phyloP scores from a whole-genome alignment of 768 basidiomycete species.

The Sarcomyxa edulis region DNA sequence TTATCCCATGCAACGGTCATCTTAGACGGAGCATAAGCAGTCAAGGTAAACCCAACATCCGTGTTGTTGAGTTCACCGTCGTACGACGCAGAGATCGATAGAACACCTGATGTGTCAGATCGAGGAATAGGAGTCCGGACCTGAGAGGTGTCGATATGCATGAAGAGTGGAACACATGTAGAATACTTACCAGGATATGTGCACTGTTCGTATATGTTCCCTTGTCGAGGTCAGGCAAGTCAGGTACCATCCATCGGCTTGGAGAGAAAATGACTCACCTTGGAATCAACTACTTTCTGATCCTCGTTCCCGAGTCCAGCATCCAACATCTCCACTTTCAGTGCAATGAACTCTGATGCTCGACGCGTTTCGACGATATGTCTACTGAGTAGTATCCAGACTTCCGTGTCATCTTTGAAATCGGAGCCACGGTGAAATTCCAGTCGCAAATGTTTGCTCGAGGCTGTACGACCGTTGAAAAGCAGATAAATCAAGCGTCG shows the following conservation, averaged over 20 bases:
- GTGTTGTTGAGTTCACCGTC: slow-evolving; percentile 56
- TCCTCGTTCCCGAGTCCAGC: no score
- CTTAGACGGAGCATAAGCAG: slow-evolving; percentile 51
- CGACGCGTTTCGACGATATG: slow-evolving; percentile 62
- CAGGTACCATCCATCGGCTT: no score
- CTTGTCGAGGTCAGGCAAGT: slow-evolving; percentile 16
- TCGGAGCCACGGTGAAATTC: slow-evolving; percentile 23
- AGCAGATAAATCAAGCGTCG: no score
- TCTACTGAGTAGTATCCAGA: slow-evolving; percentile 81
- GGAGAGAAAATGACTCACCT: slow-evolving; percentile 21
- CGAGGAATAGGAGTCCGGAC: slow-evolving; percentile 28
- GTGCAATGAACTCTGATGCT: slow-evolving; percentile 62
- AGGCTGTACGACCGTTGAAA: slow-evolving; percentile 19
- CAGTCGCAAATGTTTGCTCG: slow-evolving; percentile 34
- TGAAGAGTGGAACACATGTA: neutral
- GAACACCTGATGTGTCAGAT: slow-evolving; percentile 28
- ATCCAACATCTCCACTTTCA: slow-evolving; percentile 50
- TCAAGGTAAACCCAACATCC: slow-evolving; percentile 68
- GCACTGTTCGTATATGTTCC: slow-evolving; percentile 50
- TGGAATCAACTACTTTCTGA: slow-evolving; percentile 29
- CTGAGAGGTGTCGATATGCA: slow-evolving; percentile 16
- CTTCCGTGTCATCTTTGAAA: slow-evolving; percentile 32
- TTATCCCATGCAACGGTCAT: slow-evolving; percentile 43
- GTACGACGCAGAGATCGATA: slow-evolving; percentile 62
- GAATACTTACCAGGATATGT: slow-evolving; percentile 35